Percentiles rank a stretch among this genome's conserved stretches.
phyloP scores from a whole-genome alignment of 352 stramenopile species.

The Phytophthora sp. region DNA sequence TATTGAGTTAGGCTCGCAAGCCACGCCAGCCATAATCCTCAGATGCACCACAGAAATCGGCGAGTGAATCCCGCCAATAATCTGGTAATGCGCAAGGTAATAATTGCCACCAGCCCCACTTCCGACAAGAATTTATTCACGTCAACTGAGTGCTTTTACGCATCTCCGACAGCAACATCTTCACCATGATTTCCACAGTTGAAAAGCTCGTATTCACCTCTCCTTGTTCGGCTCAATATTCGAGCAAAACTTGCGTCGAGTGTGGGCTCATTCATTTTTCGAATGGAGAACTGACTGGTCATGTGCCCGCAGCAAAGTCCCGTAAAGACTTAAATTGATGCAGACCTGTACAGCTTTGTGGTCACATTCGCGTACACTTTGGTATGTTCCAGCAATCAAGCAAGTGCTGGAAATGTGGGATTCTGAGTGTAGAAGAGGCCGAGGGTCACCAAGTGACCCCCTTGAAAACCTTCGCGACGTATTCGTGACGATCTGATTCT shows the following conservation, averaged over 20 bases:
- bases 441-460: slow-evolving; percentile 26
- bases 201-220: slow-evolving; percentile 43
- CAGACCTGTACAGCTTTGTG: slow-evolving; percentile 26
- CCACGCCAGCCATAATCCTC: slow-evolving; percentile 28
- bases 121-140: slow-evolving; percentile 60
- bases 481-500: slow-evolving; percentile 19
- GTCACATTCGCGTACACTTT: slow-evolving; percentile 28
- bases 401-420: slow-evolving; percentile 25
- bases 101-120: slow-evolving; percentile 49
- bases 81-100: slow-evolving; percentile 39
- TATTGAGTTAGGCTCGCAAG: slow-evolving; percentile 18
- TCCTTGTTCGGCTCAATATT: slow-evolving; percentile 34
- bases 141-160: slow-evolving; percentile 38
- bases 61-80: slow-evolving; percentile 31
- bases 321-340: slow-evolving; percentile 18
- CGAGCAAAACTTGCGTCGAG: slow-evolving; percentile 21
- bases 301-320: slow-evolving; percentile 14
- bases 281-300: slow-evolving; percentile 5
- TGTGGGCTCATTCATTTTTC: slow-evolving; percentile 19
- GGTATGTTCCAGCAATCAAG: slow-evolving; percentile 23
- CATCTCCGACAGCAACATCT: slow-evolving; percentile 39
- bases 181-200: slow-evolving; percentile 39
- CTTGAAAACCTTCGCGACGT: slow-evolving; percentile 26
- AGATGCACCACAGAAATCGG: slow-evolving; percentile 22
- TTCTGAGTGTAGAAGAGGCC: slow-evolving; percentile 5